Evolutionary conservation across 1,139 yeast species (phyloP), one percentile per base, ranked within the genome.

Genomic region (Saccharomyces hybrid): DNA sequence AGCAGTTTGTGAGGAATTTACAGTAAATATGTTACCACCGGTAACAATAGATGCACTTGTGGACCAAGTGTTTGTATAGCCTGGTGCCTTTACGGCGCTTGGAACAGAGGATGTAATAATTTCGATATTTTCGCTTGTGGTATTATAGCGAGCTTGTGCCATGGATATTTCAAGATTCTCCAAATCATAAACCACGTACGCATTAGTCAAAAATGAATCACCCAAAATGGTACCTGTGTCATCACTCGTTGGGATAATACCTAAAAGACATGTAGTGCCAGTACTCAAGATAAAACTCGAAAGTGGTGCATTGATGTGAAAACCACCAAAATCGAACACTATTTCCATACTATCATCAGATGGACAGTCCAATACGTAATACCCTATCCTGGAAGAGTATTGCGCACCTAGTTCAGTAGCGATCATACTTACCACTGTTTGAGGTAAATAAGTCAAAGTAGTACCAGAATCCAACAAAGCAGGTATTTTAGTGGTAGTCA

Each of bases 101-200:
- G 85, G 84, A 44, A 81, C 75, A 1, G 74, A 52, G 2, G 72
- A 63, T 1, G 66, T 53, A 38, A 80, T 75, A 2, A 69, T 71
- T 57, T 77, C 80, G 49, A 82, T 74, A 51, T 76, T 67, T 54
- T 75, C 78, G 5, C 70, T 70, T 28, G 64, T 61, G 8, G 79
- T 53, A 48, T 64, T 62, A 53, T 60, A 71, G 50, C 71, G 71
- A 2, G 82, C 83, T 59, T 79, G 86, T 0, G 93, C 96, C 55
- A 89, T 55, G 0, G 84, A 82, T 28, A 89, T 74, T 63, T 82
- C 80, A 53, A 73, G 70, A 58, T 79, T 80, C 29, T 84, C 88
- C 59, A 87, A 72, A 69, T 88, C 93, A 62, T 80, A 88, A 46
- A 88, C 95, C 53, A 84, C 79, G 65, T 88, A 88, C 6, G 87